Evolutionary conservation across 306 rosid genomes (phyloP).

Genomic region (Prinsepia uniflora): DNA sequence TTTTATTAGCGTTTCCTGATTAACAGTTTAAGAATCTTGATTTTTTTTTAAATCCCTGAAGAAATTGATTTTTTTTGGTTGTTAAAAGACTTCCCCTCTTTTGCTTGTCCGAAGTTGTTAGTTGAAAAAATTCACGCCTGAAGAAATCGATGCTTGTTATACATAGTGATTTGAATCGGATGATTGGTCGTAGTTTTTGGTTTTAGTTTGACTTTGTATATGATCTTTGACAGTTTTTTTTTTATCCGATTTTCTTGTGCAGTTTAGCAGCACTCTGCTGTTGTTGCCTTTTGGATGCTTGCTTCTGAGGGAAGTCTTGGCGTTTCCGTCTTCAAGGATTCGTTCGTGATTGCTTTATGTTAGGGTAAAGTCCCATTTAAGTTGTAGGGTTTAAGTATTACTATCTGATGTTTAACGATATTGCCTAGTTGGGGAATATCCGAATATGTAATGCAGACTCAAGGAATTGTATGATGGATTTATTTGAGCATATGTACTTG

Average conservation of each 20-base stretch:
- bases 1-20: not conserved
- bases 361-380: not conserved
- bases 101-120: not conserved
- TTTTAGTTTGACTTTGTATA: not conserved
- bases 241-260: not conserved
- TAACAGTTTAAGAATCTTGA: not conserved
- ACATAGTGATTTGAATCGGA: not conserved
- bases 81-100: not conserved
- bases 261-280: constrained; percentile 46
- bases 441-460: not conserved
- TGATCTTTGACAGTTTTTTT: not conserved
- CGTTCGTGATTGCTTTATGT: not conserved
- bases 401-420: not conserved
- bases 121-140: not conserved
- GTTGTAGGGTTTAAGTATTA: not conserved
- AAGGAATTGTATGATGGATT: not conserved
- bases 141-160: not conserved
- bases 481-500: not conserved
- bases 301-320: constrained; percentile 28
- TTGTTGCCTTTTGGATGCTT: constrained; percentile 35
- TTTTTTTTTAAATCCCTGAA: not conserved
- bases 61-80: not conserved
- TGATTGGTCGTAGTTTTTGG: not conserved
- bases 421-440: constrained; percentile 6
- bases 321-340: not conserved